phyloP scores from a whole-genome alignment of 257 asterid genomes.

The Coffea canephora region DNA sequence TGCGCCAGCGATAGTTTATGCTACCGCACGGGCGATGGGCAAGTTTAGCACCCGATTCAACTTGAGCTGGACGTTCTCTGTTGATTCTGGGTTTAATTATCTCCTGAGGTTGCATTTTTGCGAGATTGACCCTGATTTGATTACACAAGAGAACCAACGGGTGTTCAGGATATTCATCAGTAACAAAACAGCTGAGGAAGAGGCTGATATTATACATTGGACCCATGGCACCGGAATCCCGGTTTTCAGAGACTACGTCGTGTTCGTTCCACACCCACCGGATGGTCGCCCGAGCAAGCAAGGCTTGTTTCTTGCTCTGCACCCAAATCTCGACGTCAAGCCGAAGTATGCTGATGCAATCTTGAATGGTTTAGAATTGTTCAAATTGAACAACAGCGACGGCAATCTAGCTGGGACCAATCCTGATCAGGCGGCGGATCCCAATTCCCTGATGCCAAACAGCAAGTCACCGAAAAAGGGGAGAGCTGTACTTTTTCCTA shows the following conservation, averaged over 20 bases:
- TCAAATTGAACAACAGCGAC: conserved; percentile 33
- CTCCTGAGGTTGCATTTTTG: conserved; percentile 59
- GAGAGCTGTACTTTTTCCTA: neutral
- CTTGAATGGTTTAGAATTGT: conserved; percentile 64
- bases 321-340: neutral
- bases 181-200: conserved; percentile 9
- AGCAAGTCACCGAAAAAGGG: no score
- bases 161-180: conserved; percentile 28
- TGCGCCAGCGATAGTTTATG: conserved; percentile 50
- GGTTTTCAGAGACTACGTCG: conserved; percentile 38
- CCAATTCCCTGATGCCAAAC: no score
- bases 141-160: conserved; percentile 10
- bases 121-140: conserved; percentile 18
- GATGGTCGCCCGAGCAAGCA: conserved; percentile 24
- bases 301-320: conserved; percentile 29
- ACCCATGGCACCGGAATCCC: conserved; percentile 33
- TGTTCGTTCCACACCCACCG: conserved; percentile 7
- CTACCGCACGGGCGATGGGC: conserved; percentile 26
- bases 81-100: conserved; percentile 50
- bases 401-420: conserved; percentile 49
- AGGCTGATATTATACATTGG: conserved; percentile 25
- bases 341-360: conserved; percentile 17
- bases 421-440: conserved; percentile 10
- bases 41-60: neutral
- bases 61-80: conserved; percentile 43